Percentiles rank a stretch among this genome's conserved stretches.
Evolutionary conservation across 352 stramenopile genomes (phyloP).

Genomic region (Globisporangium apiculatum): DNA sequence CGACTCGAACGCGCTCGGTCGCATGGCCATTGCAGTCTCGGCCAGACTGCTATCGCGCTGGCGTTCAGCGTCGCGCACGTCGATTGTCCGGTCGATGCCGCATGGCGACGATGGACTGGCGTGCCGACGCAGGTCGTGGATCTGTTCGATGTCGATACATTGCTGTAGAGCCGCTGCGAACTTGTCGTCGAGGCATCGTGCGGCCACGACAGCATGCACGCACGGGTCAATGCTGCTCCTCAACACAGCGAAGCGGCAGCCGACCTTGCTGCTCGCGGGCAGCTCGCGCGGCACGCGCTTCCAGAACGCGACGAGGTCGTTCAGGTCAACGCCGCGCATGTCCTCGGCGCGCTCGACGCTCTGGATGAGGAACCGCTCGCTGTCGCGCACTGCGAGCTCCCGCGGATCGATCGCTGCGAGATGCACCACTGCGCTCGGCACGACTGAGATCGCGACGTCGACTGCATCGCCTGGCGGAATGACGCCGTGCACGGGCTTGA

Average conservation of each 20-base stretch:
- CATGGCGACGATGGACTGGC: background rate
- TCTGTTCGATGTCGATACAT: no score
- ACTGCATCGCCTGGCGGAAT: constrained; percentile 28
- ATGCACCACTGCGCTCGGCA: constrained; percentile 18
- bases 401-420: constrained; percentile 26
- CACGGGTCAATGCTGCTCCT: background rate
- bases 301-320: constrained; percentile 42
- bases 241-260: constrained; percentile 37
- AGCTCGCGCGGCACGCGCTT: constrained; percentile 41
- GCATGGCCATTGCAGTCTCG: background rate
- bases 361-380: constrained; percentile 50
- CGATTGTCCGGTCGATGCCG: constrained; percentile 11
- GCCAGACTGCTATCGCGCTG: background rate
- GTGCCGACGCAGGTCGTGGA: background rate
- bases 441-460: constrained; percentile 35
- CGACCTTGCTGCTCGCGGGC: constrained; percentile 57
- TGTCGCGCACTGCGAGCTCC: constrained; percentile 28
- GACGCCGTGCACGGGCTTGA: constrained; percentile 59
- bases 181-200: constrained; percentile 2
- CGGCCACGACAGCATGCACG: background rate
- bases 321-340: constrained; percentile 31
- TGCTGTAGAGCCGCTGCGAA: no score
- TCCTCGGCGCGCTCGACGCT: constrained; percentile 41
- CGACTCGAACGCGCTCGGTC: constrained; percentile 1
- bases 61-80: constrained; percentile 1